A percentile compares a stretch with the other conserved stretches of the same genome.
Evolutionary conservation across 495 filamentous ascomycete genomes (phyloP).

Genomic region (Copromyces sp.): DNA sequence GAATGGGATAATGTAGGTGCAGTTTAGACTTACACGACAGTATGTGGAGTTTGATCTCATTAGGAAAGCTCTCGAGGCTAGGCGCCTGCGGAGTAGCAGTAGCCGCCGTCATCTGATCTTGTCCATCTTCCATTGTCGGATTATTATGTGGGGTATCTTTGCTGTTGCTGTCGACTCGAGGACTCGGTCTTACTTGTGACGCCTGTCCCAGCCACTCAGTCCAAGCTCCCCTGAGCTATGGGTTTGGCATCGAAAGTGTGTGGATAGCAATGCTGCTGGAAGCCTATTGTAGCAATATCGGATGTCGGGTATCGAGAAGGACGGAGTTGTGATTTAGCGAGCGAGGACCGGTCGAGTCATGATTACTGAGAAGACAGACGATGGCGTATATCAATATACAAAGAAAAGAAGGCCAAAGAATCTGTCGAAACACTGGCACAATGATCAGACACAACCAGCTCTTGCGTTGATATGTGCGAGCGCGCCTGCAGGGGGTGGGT

Average conservation of each 20-base stretch:
- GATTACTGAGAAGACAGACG: not conserved
- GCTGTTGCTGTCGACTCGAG: not conserved
- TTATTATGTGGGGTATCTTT: not conserved
- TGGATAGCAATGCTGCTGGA: not conserved
- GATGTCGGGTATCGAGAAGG: not conserved
- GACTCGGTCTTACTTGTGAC: not conserved
- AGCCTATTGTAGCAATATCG: not conserved
- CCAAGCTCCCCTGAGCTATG: not conserved
- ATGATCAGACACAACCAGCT: not conserved
- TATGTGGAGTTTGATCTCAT: conserved; percentile 68
- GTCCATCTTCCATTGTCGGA: not conserved
- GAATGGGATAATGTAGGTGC: not conserved
- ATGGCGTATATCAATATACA: not conserved
- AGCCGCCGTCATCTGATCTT: not conserved
- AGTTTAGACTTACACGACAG: conserved; percentile 50
- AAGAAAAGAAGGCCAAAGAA: not conserved
- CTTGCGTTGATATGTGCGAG: not conserved
- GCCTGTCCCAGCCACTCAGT: not conserved
- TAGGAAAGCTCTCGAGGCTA: conserved; percentile 49
- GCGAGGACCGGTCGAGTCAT: not conserved
- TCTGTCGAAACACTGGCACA: not conserved
- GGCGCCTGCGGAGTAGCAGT: conserved; percentile 9
- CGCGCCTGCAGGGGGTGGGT: not conserved
- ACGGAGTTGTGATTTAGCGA: not conserved
- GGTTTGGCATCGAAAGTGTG: not conserved